These are phyloP conservation scores for Haplosporangium gracile DNA, from an alignment of 192 early-diverging fungal genomes.

Conservation along the genomic window DNA sequence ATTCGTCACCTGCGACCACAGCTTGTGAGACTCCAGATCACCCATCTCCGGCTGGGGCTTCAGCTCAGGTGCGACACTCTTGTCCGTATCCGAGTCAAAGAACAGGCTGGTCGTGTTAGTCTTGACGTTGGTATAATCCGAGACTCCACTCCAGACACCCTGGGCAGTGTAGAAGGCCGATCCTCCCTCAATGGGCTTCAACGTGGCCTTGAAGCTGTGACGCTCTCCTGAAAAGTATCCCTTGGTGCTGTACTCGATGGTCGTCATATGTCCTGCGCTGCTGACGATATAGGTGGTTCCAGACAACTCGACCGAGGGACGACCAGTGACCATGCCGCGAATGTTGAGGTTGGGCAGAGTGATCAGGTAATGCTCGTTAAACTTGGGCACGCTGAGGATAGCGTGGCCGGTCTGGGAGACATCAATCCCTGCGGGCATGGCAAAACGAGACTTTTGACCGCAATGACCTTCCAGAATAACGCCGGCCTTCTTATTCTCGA, in stretches of 20 bases:
- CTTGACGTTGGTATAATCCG: slow-evolving; percentile 66
- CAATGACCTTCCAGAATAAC: slow-evolving; percentile 52
- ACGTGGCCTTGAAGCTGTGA: slow-evolving; percentile 78
- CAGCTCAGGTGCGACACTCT: slow-evolving; percentile 69
- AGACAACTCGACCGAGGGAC: slow-evolving; percentile 59
- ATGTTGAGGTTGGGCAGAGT: slow-evolving; percentile 81
- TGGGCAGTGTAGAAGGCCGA: slow-evolving; percentile 45
- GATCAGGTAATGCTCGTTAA: slow-evolving; percentile 78
- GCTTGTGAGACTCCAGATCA: slow-evolving; percentile 73
- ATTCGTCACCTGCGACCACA: slow-evolving; percentile 79
- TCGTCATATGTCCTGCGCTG: slow-evolving; percentile 50
- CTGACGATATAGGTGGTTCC: slow-evolving; percentile 46
- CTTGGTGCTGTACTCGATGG: slow-evolving; percentile 80
- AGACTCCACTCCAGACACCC: slow-evolving; percentile 80
- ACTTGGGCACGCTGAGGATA: slow-evolving; percentile 70
- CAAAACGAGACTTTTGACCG: slow-evolving; percentile 82
- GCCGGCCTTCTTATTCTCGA: slow-evolving; percentile 55
- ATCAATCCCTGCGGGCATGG: slow-evolving; percentile 80
- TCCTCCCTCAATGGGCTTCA: slow-evolving; percentile 50
- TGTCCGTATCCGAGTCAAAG: slow-evolving; percentile 69
- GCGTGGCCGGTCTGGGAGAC: slow-evolving; percentile 79
- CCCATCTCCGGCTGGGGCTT: slow-evolving; percentile 70
- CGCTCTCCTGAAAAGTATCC: slow-evolving; percentile 86
- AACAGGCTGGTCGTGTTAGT: slow-evolving; percentile 64
- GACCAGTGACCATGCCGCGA: slow-evolving; percentile 75